A percentile compares a stretch with the other conserved stretches of the same genome.
Evolutionary conservation across 345 rosid species (phyloP).

Genomic region (Eucalyptus marginata): DNA sequence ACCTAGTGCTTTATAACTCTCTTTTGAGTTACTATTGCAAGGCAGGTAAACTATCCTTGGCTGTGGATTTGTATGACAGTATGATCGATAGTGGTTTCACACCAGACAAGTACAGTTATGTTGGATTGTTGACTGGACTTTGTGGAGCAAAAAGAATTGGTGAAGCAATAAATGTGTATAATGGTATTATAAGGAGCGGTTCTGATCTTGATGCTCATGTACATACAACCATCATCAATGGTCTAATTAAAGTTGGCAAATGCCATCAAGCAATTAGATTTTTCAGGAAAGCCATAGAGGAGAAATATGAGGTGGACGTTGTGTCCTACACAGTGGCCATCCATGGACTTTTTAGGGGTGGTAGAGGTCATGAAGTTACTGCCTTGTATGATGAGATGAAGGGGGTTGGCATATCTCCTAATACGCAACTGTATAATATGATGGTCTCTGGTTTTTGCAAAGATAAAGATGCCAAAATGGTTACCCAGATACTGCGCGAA

Average conservation of each 20-base stretch:
- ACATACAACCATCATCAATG: conserved; percentile 42
- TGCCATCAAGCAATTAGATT: conserved; percentile 26
- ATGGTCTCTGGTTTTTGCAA: conserved; percentile 37
- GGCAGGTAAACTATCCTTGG: conserved; percentile 25
- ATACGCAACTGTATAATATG: conserved; percentile 16
- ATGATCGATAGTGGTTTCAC: conserved; percentile 35
- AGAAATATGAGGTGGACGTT: conserved; percentile 42
- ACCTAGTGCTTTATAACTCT: conserved; percentile 42
- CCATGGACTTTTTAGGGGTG: conserved; percentile 38
- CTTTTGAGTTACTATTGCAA: conserved; percentile 41
- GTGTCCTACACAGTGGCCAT: conserved; percentile 57
- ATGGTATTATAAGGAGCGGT: conserved; percentile 8
- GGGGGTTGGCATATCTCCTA: conserved; percentile 33
- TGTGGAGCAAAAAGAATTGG: conserved; percentile 20
- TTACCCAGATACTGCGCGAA: conserved; percentile 28
- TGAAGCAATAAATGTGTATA: conserved; percentile 42
- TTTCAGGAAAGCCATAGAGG: conserved; percentile 26
- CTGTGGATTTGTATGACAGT: conserved; percentile 22
- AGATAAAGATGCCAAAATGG: conserved; percentile 32
- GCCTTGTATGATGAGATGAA: conserved; percentile 36
- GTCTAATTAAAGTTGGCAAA: conserved; percentile 35
- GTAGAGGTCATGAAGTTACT: conserved; percentile 42
- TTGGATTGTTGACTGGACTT: conserved; percentile 38
- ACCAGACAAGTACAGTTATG: conserved; percentile 50
- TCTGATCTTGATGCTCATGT: conserved; percentile 43